Percentiles rank a stretch among this genome's conserved stretches.
phyloP scores from a whole-genome alignment of 805 yeast genomes.

The Saturnispora besseyi region DNA sequence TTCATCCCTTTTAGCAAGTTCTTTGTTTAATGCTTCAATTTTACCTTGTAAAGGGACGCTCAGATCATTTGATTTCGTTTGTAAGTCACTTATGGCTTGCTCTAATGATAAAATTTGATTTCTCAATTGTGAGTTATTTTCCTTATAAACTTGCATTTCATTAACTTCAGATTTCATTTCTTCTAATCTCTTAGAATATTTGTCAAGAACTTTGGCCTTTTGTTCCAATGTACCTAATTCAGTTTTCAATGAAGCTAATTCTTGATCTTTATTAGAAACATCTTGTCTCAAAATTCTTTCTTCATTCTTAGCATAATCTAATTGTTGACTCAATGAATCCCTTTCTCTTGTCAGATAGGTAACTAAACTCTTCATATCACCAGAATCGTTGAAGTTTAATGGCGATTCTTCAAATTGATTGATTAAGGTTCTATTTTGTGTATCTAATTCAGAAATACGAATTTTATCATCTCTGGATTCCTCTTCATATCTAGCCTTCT shows the following conservation, averaged over 20 bases:
- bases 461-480: conserved; percentile 37
- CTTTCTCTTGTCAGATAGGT: conserved; percentile 63
- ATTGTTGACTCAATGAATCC: conserved; percentile 56
- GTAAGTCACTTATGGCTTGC: conserved; percentile 13
- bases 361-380: conserved; percentile 44
- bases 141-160: conserved; percentile 25
- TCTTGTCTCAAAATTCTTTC: conserved; percentile 42
- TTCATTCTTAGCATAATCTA: conserved; percentile 45
- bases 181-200: conserved; percentile 16
- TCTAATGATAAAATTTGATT: conserved; percentile 15
- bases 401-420: conserved; percentile 47
- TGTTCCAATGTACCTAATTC: conserved; percentile 33
- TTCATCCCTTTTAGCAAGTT: conserved; percentile 40
- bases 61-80: conserved; percentile 10
- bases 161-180: conserved; percentile 22
- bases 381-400: conserved; percentile 13
- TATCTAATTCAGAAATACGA: conserved; percentile 46
- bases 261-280: conserved; percentile 37
- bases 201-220: conserved; percentile 16
- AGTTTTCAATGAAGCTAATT: conserved; percentile 42
- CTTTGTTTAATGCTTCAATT: conserved; percentile 14
- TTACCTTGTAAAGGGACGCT: conserved; percentile 14
- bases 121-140: conserved; percentile 22
- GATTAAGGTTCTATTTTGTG: conserved; percentile 61
- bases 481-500: conserved; percentile 34